Evolutionary conservation across 2,329 filamentous ascomycete species (phyloP).

Genomic region (Diaporthe sp.): DNA sequence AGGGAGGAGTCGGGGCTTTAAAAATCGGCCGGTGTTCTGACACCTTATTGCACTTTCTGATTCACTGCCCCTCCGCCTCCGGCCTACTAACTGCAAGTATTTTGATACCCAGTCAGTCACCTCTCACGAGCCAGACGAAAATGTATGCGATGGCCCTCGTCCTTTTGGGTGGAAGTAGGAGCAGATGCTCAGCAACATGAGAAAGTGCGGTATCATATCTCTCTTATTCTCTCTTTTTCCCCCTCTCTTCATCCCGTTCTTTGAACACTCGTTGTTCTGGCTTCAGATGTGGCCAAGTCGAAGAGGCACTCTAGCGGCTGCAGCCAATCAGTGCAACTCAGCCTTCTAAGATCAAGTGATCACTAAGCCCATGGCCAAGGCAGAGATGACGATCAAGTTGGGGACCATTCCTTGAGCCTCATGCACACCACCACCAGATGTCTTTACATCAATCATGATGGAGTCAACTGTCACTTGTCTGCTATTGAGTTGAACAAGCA

Average conservation of each 20-base stretch:
- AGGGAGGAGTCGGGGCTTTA: conserved; percentile 31
- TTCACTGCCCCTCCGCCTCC: neutral
- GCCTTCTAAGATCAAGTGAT: conserved; percentile 26
- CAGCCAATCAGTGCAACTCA: conserved; percentile 32
- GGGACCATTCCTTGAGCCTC: neutral
- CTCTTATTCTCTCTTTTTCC: neutral
- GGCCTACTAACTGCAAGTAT: neutral
- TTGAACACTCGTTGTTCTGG: neutral
- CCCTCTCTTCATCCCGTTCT: neutral
- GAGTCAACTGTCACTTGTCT: neutral
- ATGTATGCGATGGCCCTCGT: neutral
- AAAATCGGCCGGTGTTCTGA: conserved; percentile 17
- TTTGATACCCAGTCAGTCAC: neutral
- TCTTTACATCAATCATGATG: neutral
- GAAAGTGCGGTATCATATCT: neutral
- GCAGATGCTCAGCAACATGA: neutral
- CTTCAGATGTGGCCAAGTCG: neutral
- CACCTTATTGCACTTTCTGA: neutral
- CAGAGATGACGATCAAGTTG: neutral
- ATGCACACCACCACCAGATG: neutral
- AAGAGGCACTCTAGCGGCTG: neutral
- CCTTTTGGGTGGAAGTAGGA: neutral
- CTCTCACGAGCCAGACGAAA: neutral
- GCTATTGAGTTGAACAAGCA: neutral
- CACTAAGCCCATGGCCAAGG: conserved; percentile 22